Conservation (phyloP, 306 rosid genomes). For the Casuarina cunninghamiana region DNA sequence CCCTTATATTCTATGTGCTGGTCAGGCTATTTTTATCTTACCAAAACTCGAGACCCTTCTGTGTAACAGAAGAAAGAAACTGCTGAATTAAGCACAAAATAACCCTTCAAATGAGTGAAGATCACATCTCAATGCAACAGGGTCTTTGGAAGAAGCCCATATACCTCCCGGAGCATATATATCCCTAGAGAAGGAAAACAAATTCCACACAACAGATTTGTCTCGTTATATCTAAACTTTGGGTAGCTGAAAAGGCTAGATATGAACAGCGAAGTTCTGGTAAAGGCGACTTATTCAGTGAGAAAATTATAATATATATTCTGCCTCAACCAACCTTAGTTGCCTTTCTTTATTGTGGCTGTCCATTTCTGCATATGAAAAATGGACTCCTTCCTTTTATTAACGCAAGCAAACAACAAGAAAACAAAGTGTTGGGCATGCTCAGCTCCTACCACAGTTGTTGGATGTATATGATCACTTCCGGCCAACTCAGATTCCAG, state of each 20-base stretch:
- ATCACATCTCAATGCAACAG: background rate
- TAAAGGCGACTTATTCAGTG: too few species aligned
- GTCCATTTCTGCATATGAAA: too few species aligned
- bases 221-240: background rate
- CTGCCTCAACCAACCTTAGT: too few species aligned
- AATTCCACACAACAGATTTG: slow-evolving; percentile 18
- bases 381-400: too few species aligned
- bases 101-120: background rate
- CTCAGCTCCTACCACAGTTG: background rate
- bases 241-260: too few species aligned
- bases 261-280: too few species aligned
- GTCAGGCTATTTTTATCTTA: background rate
- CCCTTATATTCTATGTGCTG: background rate
- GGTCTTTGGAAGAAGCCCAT: background rate
- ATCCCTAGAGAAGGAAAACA: background rate
- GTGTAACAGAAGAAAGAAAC: background rate
- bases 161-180: background rate
- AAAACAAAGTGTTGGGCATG: background rate
- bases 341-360: too few species aligned
- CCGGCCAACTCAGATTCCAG: slow-evolving; percentile 3
- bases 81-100: too few species aligned
- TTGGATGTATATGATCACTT: background rate
- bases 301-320: too few species aligned
- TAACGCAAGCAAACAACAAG: too few species aligned
- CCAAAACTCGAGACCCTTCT: background rate